Evolutionary conservation across 2,329 filamentous ascomycete species (phyloP), one percentile per base, ranked within the genome.

Genomic region (Hypoxylon sp.): DNA sequence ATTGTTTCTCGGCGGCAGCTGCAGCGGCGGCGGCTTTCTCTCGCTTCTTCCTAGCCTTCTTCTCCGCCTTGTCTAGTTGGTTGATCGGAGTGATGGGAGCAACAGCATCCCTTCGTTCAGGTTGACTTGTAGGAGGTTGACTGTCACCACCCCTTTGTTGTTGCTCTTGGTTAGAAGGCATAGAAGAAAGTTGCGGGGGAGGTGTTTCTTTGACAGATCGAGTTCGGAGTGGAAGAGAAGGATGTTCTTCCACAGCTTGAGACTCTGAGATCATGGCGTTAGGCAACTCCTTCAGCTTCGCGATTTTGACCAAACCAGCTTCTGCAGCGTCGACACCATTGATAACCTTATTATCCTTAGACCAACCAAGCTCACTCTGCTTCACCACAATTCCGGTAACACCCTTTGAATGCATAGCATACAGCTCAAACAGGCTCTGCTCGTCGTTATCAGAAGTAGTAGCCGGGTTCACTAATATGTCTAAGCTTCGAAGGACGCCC

Each of bases 401-500:
- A 67, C 96, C 96, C 82, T 94, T 97, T 10, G 96, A 98, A 80
- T 99, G 95, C 91, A 98, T 97, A 32, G 93, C 92, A 78, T 99
- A 99, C 9, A 99, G 86, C 82, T 99, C 96, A 75, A 99, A 98
- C 13, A 98, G 82, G 0, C 91, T 89, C 14, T 89, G 88, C 70
- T 96, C 91, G 21, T 91, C 90, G 23, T 84, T 84, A 41, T 88
- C 87, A 65, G 89, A 85, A 5, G 85, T 81, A 68, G 89, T 87
- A 60, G 90, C 87, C 34, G 91, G 89, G 73, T 86, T 90, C 75
- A 90, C 89, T 25, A 98, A 86, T 75, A 99, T 93, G 75, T 97
- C 94, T 61, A 99, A 83, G 78, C 95, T 98, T 78, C 96, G 90
- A 55, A 99, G 87, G 72, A 93, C 86, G 13, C 96, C 95, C 77